These are phyloP conservation scores for Volvox reticuliferus DNA, from an alignment of 139 green algal genomes.

Conservation along the genomic window DNA sequence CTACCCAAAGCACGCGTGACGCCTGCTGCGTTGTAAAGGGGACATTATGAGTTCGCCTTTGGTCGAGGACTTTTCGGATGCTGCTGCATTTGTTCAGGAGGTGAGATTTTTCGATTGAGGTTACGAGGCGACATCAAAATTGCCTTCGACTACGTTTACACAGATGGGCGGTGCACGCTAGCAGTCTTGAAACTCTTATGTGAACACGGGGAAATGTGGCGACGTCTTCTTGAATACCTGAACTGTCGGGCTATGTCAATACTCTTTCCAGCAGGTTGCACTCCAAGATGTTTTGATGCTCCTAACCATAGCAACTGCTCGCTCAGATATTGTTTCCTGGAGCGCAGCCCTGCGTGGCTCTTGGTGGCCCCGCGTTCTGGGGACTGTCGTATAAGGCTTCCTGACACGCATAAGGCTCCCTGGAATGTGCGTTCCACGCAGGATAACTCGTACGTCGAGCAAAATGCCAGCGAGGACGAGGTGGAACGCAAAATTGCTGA, in stretches of 20 bases:
- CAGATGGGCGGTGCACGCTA: not conserved
- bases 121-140: not conserved
- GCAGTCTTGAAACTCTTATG: not conserved
- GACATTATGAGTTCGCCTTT: not conserved
- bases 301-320: too few relatives aligned
- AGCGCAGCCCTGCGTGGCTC: too few relatives aligned
- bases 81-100: constrained; percentile 21
- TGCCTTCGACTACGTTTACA: not conserved
- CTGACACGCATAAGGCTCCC: too few relatives aligned
- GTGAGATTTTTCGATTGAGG: not conserved
- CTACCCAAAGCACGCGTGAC: constrained; percentile 15
- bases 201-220: too few relatives aligned
- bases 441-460: constrained; percentile 8
- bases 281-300: too few relatives aligned
- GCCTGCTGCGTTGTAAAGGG: not conserved
- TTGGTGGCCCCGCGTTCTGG: too few relatives aligned
- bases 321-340: too few relatives aligned
- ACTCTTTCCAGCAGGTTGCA: too few relatives aligned
- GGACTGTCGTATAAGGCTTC: too few relatives aligned
- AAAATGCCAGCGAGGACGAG: constrained; percentile 16
- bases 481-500: constrained; percentile 47
- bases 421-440: not conserved
- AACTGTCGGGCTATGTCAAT: too few relatives aligned
- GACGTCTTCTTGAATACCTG: too few relatives aligned
- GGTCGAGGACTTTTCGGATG: constrained; percentile 30